Percentiles rank a stretch among this genome's conserved stretches.
These are phyloP conservation scores for Vaccinium myrtillus DNA, from an alignment of 148 eudicot genomes.

Conservation along the genomic window DNA sequence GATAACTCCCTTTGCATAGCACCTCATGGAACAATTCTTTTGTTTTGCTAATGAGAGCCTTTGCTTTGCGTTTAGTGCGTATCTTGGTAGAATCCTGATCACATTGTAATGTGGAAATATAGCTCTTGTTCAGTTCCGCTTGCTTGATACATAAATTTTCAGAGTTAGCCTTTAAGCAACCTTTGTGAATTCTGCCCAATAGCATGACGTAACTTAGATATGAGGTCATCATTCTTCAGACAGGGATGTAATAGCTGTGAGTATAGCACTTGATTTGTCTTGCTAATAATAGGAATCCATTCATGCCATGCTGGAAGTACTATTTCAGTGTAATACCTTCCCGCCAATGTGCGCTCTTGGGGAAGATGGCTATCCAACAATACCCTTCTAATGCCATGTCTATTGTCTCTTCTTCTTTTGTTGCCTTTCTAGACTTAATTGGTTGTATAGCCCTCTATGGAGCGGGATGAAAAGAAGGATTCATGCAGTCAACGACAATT, in stretches of 20 bases:
- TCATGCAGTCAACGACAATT: not conserved
- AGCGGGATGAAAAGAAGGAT: not conserved
- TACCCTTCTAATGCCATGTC: no score
- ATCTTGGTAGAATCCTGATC: slow-evolving; percentile 4
- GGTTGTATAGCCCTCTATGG: not conserved
- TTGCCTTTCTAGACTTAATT: not conserved
- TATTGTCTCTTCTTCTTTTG: not conserved
- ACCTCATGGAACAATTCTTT: not conserved
- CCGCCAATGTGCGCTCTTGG: not conserved
- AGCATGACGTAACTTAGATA: not conserved
- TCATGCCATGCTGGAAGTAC: not conserved
- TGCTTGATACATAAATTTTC: not conserved
- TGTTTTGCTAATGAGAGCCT: not conserved
- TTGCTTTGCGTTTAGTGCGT: not conserved
- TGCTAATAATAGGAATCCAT: not conserved
- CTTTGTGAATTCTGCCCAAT: not conserved
- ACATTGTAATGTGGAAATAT: slow-evolving; percentile 7
- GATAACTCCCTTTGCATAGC: slow-evolving; percentile 5
- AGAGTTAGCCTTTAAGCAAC: not conserved
- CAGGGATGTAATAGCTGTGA: not conserved
- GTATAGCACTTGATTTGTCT: not conserved
- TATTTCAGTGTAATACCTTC: not conserved
- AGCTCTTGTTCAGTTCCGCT: slow-evolving; percentile 11
- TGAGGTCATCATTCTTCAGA: not conserved
- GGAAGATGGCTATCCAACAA: not conserved